phyloP scores from a whole-genome alignment of 169 alveolate species.

The Babesia sp. region DNA sequence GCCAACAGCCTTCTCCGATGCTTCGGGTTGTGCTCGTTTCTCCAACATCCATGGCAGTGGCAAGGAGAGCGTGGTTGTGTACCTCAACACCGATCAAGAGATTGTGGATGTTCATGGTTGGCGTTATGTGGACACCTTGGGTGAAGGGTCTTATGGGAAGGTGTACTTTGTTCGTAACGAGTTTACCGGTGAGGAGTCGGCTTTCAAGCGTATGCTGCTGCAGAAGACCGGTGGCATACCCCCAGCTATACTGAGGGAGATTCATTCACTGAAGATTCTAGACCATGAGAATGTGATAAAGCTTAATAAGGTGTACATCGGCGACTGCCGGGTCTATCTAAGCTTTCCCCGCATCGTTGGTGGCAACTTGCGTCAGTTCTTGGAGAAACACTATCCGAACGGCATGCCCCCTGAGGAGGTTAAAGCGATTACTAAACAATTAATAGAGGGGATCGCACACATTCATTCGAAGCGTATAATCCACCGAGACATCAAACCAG shows the following conservation, averaged over 20 bases:
- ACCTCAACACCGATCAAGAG: constrained; percentile 48
- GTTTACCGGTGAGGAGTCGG: constrained; percentile 50
- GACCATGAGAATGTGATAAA: constrained; percentile 69
- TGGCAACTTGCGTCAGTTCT: constrained; percentile 70
- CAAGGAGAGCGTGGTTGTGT: constrained; percentile 4
- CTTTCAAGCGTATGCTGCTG: constrained; percentile 55
- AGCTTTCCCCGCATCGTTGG: constrained; percentile 70
- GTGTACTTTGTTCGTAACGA: constrained; percentile 58
- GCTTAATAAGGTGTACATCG: constrained; percentile 71
- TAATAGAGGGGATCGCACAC: constrained; percentile 77
- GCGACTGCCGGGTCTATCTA: constrained; percentile 70
- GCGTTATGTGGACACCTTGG: constrained; percentile 61
- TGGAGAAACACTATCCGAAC: constrained; percentile 65
- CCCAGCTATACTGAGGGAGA: constrained; percentile 71
- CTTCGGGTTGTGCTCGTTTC: not conserved
- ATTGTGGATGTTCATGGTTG: constrained; percentile 58
- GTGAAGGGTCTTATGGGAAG: constrained; percentile 66
- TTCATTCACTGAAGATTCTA: constrained; percentile 66
- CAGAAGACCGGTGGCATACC: constrained; percentile 83
- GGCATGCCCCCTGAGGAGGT: constrained; percentile 69
- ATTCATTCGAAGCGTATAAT: constrained; percentile 80
- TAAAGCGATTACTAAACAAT: constrained; percentile 68
- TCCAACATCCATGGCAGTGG: not conserved
- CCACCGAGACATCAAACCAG: constrained; percentile 77
- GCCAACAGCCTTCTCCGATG: not conserved